Conservation (phyloP, 2,329 filamentous ascomycete genomes). For the Torrubiella hemipterigena region DNA sequence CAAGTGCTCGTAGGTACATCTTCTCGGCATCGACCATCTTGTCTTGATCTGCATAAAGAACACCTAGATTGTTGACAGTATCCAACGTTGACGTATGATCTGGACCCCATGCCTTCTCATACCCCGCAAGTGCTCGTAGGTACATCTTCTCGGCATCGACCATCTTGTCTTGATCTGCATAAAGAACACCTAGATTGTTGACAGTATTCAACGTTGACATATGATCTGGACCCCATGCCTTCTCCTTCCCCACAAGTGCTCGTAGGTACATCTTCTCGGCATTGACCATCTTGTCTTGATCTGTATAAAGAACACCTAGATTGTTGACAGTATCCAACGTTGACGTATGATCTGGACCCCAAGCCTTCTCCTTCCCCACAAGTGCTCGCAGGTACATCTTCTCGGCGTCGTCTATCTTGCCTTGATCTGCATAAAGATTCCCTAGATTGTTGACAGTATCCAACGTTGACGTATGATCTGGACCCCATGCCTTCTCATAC, state of each 20-base stretch:
- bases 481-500: slow-evolving; percentile 7
- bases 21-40: slow-evolving; percentile 13
- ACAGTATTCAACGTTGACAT: neutral
- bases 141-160: slow-evolving; percentile 14
- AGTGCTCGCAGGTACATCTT: slow-evolving; percentile 11
- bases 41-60: slow-evolving; percentile 11
- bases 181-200: slow-evolving; percentile 12
- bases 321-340: slow-evolving; percentile 1
- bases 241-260: slow-evolving; percentile 10
- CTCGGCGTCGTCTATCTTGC: slow-evolving; percentile 14
- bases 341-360: slow-evolving; percentile 5
- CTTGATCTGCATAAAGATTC: slow-evolving; percentile 11
- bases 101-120: slow-evolving; percentile 7
- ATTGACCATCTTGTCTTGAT: slow-evolving; percentile 12
- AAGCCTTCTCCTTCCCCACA: slow-evolving; percentile 10
- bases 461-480: slow-evolving; percentile 1
- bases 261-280: slow-evolving; percentile 13
- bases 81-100: slow-evolving; percentile 1
- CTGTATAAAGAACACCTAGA: slow-evolving; percentile 12
- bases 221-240: slow-evolving; percentile 7
- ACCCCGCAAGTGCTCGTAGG: slow-evolving; percentile 9
- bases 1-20: slow-evolving; percentile 10
- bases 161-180: slow-evolving; percentile 10
- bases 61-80: slow-evolving; percentile 8
- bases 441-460: slow-evolving; percentile 8